Evolutionary conservation across 2,329 filamentous ascomycete genomes (phyloP).

Genomic region (Stagonosporopsis cucurbitacearum): DNA sequence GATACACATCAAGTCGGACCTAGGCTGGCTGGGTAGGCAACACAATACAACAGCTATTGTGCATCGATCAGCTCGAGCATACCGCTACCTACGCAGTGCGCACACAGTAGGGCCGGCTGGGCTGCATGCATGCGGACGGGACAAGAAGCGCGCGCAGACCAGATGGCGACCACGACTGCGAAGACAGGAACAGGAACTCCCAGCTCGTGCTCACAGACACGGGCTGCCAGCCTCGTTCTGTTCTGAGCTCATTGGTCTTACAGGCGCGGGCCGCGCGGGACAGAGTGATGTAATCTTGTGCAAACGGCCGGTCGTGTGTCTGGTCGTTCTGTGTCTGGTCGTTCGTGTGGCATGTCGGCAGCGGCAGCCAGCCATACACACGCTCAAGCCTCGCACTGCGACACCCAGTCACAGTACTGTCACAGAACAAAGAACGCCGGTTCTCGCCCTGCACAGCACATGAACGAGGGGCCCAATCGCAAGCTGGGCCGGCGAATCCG

Average conservation of each 20-base stretch:
- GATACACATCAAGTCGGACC: background rate
- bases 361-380: background rate
- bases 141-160: too few species aligned
- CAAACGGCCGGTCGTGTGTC: too few species aligned
- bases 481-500: background rate
- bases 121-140: background rate
- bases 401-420: too few species aligned
- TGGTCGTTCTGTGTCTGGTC: too few species aligned
- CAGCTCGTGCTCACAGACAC: background rate
- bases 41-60: too few species aligned
- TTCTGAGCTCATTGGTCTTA: background rate
- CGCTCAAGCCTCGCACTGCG: too few species aligned
- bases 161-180: too few species aligned
- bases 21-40: too few species aligned
- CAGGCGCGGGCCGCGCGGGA: background rate
- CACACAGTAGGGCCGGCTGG: background rate
- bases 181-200: background rate
- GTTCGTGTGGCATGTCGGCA: background rate
- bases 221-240: background rate
- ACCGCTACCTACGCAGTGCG: too few species aligned
- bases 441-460: background rate
- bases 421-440: too few species aligned
- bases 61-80: background rate
- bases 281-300: background rate
- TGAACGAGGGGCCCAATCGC: background rate